Base-by-base conservation (phyloP, 2,329 filamentous ascomycete genomes). In the Verticillium longisporum region DNA sequence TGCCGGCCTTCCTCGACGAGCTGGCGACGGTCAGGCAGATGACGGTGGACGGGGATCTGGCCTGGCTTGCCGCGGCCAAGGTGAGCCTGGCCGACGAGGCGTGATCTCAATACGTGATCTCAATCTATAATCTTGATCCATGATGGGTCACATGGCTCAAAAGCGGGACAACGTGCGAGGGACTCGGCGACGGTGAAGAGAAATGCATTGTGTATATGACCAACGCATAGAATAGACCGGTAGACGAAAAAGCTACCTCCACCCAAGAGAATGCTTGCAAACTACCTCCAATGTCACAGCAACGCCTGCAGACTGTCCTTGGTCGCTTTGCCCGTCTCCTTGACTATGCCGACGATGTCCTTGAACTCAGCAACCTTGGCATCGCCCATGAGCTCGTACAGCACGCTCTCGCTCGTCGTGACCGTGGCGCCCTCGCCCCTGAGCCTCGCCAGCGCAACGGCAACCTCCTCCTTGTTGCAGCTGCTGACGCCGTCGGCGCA, bases 371-470 rank as follows among this genome's bases (percentile, higher is more conserved):
- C 75, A 68, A 88, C 85, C 13, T 77, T 81, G 6, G 94, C 91
- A 77, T 97, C 93, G 18, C 91, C 91, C 78, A 97, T 83, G 68
- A 87, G 86, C 79, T 98, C 93, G 76, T 96, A 98, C 71, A 97
- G 77, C 77, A 90, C 88, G 74, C 90, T 90, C 84, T 98, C 94
- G 74, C 90, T 95, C 31, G 88, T 92, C 18, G 92, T 97, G 36
- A 98, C 87, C 3, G 85, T 78, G 38, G 88, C 90, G 1, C 93
- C 93, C 66, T 89, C 92, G 66, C 83, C 81, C 67, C 91, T 80
- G 76, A 98, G 72, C 64, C 94, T 77, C 26, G 85, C 88, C 62
- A 98, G 78, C 56, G 94, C 94, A 66, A 98, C 78, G 1, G 83
- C 83, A 7, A 96, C 83, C 77, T 98, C 94, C 70, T 90, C 87